phyloP scores from a whole-genome alignment of 1,139 yeast species.

The Protomyces arabidopsidicola region DNA sequence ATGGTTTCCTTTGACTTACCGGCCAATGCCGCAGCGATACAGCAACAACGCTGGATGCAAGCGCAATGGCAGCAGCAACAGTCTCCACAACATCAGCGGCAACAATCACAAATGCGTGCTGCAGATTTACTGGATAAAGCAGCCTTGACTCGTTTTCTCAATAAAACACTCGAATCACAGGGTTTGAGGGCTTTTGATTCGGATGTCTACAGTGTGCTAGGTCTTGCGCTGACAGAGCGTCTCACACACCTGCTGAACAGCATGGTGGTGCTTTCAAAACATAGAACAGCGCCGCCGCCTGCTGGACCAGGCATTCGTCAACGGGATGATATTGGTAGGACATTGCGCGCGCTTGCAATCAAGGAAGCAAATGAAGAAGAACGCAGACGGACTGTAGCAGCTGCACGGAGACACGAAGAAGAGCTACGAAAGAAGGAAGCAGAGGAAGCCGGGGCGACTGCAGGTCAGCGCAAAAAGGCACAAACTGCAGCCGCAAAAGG shows the following conservation, averaged over 20 bases:
- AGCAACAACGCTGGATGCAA: neutral
- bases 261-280: conserved; percentile 27
- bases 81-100: neutral
- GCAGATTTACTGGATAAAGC: conserved; percentile 14
- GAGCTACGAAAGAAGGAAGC: conserved; percentile 12
- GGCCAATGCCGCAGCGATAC: neutral
- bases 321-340: conserved; percentile 24
- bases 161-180: conserved; percentile 1
- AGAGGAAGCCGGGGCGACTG: conserved; percentile 5
- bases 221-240: conserved; percentile 26
- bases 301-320: conserved; percentile 9
- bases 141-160: conserved; percentile 11
- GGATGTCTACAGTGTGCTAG: conserved; percentile 13
- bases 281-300: conserved; percentile 27
- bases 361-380: conserved; percentile 26
- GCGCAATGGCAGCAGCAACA: neutral
- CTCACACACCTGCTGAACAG: conserved; percentile 13
- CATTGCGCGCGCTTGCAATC: conserved; percentile 13
- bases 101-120: conserved; percentile 4
- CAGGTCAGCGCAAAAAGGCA: neutral
- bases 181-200: conserved; percentile 11
- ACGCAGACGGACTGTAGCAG: conserved; percentile 17
- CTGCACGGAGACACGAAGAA: conserved; percentile 23
- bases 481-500: conserved; percentile 14
- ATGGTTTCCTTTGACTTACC: conserved; percentile 23